These are phyloP conservation scores for Cornus florida DNA, from an alignment of 148 eudicot species.

Conservation along the genomic window DNA sequence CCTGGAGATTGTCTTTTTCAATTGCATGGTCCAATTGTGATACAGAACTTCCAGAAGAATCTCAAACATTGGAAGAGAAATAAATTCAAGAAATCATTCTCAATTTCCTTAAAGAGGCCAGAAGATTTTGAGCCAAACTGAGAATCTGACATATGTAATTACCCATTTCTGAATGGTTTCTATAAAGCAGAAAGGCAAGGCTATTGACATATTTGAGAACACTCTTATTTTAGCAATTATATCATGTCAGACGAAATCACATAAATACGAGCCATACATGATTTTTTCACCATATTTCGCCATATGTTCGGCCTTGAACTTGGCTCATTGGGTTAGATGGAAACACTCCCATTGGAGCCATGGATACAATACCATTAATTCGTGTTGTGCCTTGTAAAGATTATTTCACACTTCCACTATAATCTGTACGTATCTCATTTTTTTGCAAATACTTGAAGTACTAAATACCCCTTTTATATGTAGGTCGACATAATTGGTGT, in stretches of 20 bases:
- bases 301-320: not conserved
- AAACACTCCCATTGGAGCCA: not conserved
- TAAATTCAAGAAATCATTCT: not conserved
- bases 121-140: not conserved
- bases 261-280: too few relatives aligned
- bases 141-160: not conserved
- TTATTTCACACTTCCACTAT: not conserved
- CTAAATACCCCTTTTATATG: not conserved
- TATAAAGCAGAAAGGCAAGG: not conserved
- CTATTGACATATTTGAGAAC: not conserved
- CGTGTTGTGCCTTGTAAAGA: too few relatives aligned
- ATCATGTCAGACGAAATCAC: not conserved
- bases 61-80: not conserved
- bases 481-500: conserved; percentile 96
- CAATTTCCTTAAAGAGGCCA: not conserved
- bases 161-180: not conserved
- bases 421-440: not conserved
- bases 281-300: too few relatives aligned
- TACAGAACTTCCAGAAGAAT: not conserved
- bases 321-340: not conserved
- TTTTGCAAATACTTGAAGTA: not conserved
- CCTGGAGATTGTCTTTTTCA: not conserved
- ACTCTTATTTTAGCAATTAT: not conserved
- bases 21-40: not conserved
- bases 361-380: not conserved